Conservation (phyloP, 2,329 filamentous ascomycete genomes). For the Biscogniauxia sp. region DNA sequence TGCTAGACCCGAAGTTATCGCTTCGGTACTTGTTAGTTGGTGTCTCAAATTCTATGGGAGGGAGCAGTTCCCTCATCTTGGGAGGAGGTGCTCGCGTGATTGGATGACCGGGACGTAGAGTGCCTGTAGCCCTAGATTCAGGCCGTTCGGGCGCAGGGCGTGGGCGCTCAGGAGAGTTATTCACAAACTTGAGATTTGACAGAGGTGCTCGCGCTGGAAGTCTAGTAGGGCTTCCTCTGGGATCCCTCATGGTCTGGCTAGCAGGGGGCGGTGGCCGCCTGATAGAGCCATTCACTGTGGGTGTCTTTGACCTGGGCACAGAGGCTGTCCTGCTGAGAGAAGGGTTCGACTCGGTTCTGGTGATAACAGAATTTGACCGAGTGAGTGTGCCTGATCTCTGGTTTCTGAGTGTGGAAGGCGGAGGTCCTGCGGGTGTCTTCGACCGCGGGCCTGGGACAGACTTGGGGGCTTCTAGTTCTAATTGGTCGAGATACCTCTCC, state of each 20-base stretch:
- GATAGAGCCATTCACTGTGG: constrained; percentile 41
- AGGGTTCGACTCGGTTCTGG: constrained; percentile 37
- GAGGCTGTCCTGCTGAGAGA: constrained; percentile 34
- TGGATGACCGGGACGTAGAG: constrained; percentile 54
- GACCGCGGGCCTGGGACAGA: constrained; percentile 62
- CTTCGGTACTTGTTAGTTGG: constrained; percentile 48
- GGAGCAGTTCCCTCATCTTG: constrained; percentile 80
- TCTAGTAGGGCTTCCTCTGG: constrained; percentile 59
- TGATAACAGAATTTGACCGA: constrained; percentile 38
- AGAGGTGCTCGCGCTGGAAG: constrained; percentile 70
- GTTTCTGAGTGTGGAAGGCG: constrained; percentile 45
- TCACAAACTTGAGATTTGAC: constrained; percentile 65
- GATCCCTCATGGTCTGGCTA: constrained; percentile 27
- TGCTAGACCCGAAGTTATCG: constrained; percentile 48
- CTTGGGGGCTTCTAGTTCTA: constrained; percentile 63
- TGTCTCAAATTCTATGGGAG: constrained; percentile 50
- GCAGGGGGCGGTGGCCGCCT: constrained; percentile 33
- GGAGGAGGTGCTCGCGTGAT: constrained; percentile 71
- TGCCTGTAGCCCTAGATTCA: constrained; percentile 43
- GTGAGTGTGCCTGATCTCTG: constrained; percentile 34
- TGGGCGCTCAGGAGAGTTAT: constrained; percentile 77
- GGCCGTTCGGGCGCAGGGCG: constrained; percentile 31
- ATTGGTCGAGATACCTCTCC: constrained; percentile 81
- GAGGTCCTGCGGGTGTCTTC: constrained; percentile 70
- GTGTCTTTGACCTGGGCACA: constrained; percentile 52